Conservation (phyloP, 345 rosid genomes). For the Rhizophora mangle region DNA sequence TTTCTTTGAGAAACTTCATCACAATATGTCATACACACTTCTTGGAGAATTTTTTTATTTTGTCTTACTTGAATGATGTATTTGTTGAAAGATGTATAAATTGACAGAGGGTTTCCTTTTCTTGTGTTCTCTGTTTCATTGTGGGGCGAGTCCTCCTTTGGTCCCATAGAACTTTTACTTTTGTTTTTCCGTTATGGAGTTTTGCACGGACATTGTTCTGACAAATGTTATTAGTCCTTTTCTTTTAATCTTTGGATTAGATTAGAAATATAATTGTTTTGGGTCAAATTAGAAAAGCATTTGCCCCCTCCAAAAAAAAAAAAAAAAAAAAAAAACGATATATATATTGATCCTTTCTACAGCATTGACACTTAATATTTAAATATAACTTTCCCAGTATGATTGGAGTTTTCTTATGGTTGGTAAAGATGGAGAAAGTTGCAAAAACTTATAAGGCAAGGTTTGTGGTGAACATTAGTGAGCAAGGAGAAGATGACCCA, state of each 20-base stretch:
- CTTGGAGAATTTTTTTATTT: neutral
- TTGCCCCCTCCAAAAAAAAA: no score
- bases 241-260: no score
- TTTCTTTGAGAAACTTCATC: neutral
- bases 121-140: neutral
- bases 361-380: neutral
- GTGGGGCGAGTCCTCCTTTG: neutral
- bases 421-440: constrained; percentile 58
- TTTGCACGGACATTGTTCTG: no score
- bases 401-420: constrained; percentile 18
- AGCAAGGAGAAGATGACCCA: constrained; percentile 60
- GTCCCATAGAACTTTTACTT: no score
- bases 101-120: neutral
- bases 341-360: no score
- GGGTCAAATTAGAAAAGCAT: no score
- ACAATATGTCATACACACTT: neutral
- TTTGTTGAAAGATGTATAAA: neutral
- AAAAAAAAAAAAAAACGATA: no score
- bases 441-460: constrained; percentile 42
- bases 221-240: no score
- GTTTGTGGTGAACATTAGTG: constrained; percentile 63
- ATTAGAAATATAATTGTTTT: no score
- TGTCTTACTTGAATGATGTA: neutral
- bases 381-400: neutral
- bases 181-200: no score